Conservation (phyloP, 2,329 filamentous ascomycete genomes). For the Neoscytalidium dimidiatum region DNA sequence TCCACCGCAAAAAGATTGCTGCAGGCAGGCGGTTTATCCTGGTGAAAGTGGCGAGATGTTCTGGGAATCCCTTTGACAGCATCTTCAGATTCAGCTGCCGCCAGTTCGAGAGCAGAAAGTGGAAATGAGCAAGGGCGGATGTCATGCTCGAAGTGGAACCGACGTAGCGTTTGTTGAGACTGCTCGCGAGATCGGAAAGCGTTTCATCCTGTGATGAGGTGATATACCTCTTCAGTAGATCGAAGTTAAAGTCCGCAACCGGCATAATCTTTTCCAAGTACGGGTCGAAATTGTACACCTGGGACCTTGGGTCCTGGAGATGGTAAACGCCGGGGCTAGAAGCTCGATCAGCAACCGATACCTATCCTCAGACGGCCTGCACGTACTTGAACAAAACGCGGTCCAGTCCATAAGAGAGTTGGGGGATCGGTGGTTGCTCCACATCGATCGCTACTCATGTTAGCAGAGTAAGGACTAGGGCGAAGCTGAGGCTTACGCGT, state of each 20-base stretch:
- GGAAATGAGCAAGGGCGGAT: conserved; percentile 81
- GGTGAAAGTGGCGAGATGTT: conserved; percentile 69
- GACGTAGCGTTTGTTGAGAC: conserved; percentile 75
- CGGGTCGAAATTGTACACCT: conserved; percentile 95
- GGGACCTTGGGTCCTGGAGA: conserved; percentile 82
- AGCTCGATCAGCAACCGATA: neutral
- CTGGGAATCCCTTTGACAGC: conserved; percentile 67
- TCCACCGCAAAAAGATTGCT: conserved; percentile 79
- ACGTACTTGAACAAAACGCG: conserved; percentile 85
- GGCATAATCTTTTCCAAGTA: conserved; percentile 94
- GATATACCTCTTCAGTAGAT: conserved; percentile 80
- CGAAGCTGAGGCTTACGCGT: conserved; percentile 3
- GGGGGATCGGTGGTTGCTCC: conserved; percentile 58
- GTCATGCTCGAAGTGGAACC: conserved; percentile 99
- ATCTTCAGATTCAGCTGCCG: conserved; percentile 67
- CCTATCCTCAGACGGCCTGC: neutral
- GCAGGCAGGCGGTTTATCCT: conserved; percentile 70
- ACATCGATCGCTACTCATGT: conserved; percentile 40
- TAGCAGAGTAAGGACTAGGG: conserved; percentile 23
- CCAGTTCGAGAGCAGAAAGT: conserved; percentile 86
- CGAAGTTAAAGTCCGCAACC: conserved; percentile 87
- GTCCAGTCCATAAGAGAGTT: conserved; percentile 73
- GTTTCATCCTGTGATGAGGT: conserved; percentile 83
- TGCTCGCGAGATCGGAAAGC: conserved; percentile 67
- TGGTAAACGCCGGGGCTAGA: conserved; percentile 77